Base-by-base conservation (phyloP, 179 eudicot genomes). In the Carnegiea gigantea region DNA sequence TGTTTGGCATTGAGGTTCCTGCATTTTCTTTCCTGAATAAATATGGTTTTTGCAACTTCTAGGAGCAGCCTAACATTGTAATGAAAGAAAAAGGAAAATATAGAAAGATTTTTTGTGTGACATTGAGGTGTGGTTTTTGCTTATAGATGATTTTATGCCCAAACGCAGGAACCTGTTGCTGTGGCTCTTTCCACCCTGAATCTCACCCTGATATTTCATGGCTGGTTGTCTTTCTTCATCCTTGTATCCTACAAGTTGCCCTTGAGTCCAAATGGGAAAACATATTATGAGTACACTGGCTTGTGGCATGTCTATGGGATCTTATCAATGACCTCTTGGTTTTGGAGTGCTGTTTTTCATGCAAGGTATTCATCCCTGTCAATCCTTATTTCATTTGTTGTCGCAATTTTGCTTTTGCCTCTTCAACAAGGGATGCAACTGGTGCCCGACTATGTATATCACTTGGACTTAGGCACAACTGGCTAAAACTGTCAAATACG, bases 291-390 rank as follows among this genome's bases (percentile, higher is more conserved):
- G 8, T 94, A 83, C 82, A 81, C 88, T 70, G 85, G 88, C 75
- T 81, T 92, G 75, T 93, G 93, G 91, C 83, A 87, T 75, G 43
- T 92, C 54, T 94, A 92, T 82, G 95, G 83, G 51, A 80, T 94
- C 77, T 77, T 94, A 43, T 82, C 97, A 10, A 84, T 93, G 88
- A 94, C 88, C 79, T 83, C 92, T 9, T 94, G 98, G 95, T 88
- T 94, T 72, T 93, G 97, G 98, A 90, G 93, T 77, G 92, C 91
- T 80, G 88, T 89, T 83, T 94, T 93, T 84, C 95, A 92, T 73
- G 85, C 90, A 80, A 86, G 94, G 98, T 93, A 54, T 36, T 7
- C 73, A n/a, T 77, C 83, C 36, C 40, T 38, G 0, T 74, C 62
- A 57, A 18, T 38, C 44, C 40, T 18, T 24, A 7, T 17, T 54